These are phyloP conservation scores for Saccharomycopsis schoenii DNA, from an alignment of 805 yeast genomes.

Conservation along the genomic window DNA sequence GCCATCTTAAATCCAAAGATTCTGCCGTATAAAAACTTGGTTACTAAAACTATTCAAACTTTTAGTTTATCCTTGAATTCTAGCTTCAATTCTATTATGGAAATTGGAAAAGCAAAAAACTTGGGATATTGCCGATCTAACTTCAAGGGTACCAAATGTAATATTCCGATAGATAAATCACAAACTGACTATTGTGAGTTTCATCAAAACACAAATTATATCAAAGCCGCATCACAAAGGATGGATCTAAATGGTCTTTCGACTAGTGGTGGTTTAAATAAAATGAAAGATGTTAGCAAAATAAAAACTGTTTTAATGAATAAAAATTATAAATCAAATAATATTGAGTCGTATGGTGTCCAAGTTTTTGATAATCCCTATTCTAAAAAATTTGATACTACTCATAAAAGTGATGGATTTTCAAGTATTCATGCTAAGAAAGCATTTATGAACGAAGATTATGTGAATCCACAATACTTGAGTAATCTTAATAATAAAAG, in stretches of 20 bases:
- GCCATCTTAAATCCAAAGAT: conserved; percentile 69
- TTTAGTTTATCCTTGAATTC: conserved; percentile 51
- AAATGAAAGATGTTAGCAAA: neutral
- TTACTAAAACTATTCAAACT: conserved; percentile 21
- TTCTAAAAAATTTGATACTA: conserved; percentile 22
- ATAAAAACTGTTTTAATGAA: conserved; percentile 12
- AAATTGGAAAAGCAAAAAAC: conserved; percentile 62
- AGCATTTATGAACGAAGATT: conserved; percentile 43
- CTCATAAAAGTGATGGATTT: conserved; percentile 27
- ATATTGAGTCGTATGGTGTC: conserved; percentile 10
- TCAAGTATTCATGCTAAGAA: conserved; percentile 33
- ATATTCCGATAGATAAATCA: conserved; percentile 46
- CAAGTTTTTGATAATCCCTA: conserved; percentile 19
- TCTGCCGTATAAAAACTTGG: conserved; percentile 29
- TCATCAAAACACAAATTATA: conserved; percentile 53
- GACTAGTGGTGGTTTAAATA: conserved; percentile 39
- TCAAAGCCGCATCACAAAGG: conserved; percentile 46
- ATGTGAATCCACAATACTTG: conserved; percentile 37
- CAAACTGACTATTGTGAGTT: conserved; percentile 54
- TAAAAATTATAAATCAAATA: conserved; percentile 12
- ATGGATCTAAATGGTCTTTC: conserved; percentile 65
- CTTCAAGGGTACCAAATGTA: conserved; percentile 44
- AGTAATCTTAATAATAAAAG: conserved; percentile 30
- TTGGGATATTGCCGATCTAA: conserved; percentile 55
- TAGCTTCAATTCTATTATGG: conserved; percentile 45